Percentiles rank a stretch among this genome's conserved stretches.
phyloP scores from a whole-genome alignment of 2,329 filamentous ascomycete genomes.

The Botryotinia narcissicola region DNA sequence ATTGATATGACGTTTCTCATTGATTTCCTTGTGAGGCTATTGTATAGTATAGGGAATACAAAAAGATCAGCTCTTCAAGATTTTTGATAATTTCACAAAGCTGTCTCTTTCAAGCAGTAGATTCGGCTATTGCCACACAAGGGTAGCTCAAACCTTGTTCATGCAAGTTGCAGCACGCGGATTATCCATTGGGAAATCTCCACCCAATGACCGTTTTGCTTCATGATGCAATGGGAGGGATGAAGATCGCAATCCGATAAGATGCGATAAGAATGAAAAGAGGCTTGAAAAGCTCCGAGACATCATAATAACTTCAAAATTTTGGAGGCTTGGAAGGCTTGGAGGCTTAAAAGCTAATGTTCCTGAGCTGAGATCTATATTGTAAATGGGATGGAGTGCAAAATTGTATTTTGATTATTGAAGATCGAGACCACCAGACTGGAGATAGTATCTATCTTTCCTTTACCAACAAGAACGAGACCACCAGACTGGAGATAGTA shows the following conservation, averaged over 20 bases:
- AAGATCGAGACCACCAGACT: background rate
- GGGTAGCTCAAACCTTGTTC: background rate
- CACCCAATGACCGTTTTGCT: background rate
- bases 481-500: background rate
- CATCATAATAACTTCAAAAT: background rate
- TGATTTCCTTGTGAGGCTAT: background rate
- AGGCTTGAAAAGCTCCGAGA: background rate
- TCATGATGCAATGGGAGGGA: constrained; percentile 20
- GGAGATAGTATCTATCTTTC: background rate
- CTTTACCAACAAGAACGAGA: background rate
- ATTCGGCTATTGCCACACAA: background rate
- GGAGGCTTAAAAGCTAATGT: background rate
- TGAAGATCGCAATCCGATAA: constrained; percentile 15
- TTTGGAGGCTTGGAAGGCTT: background rate
- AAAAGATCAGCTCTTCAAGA: background rate
- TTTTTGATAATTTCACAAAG: background rate
- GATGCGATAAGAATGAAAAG: constrained; percentile 6
- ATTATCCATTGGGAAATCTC: background rate
- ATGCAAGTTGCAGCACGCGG: background rate
- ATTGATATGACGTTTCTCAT: constrained; percentile 1
- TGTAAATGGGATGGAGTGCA: background rate
- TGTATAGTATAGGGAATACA: background rate
- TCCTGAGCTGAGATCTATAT: background rate
- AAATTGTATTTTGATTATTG: background rate
- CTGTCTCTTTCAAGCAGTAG: background rate